These are phyloP conservation scores for Licmophora abbreviata DNA, from an alignment of 108 stramenopile species.

Conservation along the genomic window DNA sequence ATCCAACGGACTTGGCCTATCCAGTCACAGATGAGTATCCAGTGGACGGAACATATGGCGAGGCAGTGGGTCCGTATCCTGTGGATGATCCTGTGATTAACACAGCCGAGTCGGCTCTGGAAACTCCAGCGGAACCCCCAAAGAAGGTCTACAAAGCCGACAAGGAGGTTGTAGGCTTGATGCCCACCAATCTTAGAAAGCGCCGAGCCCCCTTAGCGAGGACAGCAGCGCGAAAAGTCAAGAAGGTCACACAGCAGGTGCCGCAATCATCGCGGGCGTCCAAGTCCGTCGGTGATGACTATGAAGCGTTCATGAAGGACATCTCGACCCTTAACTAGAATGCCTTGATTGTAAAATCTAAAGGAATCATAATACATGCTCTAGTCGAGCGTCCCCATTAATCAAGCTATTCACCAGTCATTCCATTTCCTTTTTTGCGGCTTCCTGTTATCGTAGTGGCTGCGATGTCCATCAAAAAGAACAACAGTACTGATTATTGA, in stretches of 20 bases:
- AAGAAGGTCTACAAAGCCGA: slow-evolving; percentile 62
- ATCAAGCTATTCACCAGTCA: too few species aligned
- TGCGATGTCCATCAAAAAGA: too few species aligned
- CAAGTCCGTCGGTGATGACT: slow-evolving; percentile 4
- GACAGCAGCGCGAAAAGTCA: not conserved
- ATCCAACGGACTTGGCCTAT: slow-evolving; percentile 10
- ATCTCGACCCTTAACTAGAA: not conserved
- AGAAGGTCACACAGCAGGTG: too few species aligned
- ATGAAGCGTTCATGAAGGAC: slow-evolving; percentile 5
- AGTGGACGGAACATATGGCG: slow-evolving; percentile 17
- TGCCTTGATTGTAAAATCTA: too few species aligned
- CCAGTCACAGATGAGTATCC: slow-evolving; percentile 28
- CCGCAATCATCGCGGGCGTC: not conserved
- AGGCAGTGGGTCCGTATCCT: slow-evolving; percentile 14
- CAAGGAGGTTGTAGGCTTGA: slow-evolving; percentile 58
- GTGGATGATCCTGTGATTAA: not conserved
- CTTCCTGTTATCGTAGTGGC: too few species aligned
- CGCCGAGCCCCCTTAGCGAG: slow-evolving; percentile 1
- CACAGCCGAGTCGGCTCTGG: slow-evolving; percentile 3
- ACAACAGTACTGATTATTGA: too few species aligned
- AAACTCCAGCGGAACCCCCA: not conserved
- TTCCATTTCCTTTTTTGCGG: too few species aligned
- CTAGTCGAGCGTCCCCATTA: too few species aligned
- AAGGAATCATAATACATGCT: too few species aligned
- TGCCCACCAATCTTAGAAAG: slow-evolving; percentile 57